Base-by-base conservation (phyloP, 2,329 filamentous ascomycete species). In the Zasmidium cellare region DNA sequence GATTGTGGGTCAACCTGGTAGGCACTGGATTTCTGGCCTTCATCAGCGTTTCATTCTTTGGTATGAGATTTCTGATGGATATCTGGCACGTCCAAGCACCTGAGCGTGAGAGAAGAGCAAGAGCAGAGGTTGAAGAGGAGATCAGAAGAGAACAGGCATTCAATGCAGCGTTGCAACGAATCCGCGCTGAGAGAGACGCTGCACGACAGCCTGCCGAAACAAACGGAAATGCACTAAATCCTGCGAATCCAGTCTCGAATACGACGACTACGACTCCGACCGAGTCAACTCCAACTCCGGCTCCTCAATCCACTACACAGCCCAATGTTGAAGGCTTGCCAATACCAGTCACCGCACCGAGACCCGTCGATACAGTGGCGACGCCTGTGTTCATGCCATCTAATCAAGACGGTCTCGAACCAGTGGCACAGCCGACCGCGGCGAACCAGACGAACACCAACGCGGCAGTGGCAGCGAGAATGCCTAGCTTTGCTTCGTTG, bases 1-100 rank as follows among this genome's bases (percentile, higher is more conserved):
- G 80, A 1, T 78, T 83, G 0, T 85, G 84, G 61, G 70, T 86
- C 28, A 75, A 82, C 16, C 70, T 87, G 54, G 79, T 84, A 16
- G 79, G 79, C 1, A 79, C 81, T 23, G 81, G 81, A 2, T 87
- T 87, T 67, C 70, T 87, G 18, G 79, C 83, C 1, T 82, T 87
- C 61, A 78, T 86, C 50, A 83, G 82, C 16, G 82, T 86, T 22
- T 81, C 82, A 57, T 84, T 84, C 68, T 83, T 87, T 56, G 84
- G 84, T 28, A 85, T 87, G 75, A 82, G 84, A 53, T 87, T 88
- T 63, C 75, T 87, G 67, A 83, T 86, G 76, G 84, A 87, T 53
- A 84, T 88, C n/a, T 87, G 84, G 85, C 79, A 80, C 19, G 82
- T 86, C 1, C 85, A 87, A 67, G 81, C 77, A 22, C 80, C 81